Base-by-base conservation (phyloP, 2,329 filamentous ascomycete genomes). In the Colletotrichum sp. region DNA sequence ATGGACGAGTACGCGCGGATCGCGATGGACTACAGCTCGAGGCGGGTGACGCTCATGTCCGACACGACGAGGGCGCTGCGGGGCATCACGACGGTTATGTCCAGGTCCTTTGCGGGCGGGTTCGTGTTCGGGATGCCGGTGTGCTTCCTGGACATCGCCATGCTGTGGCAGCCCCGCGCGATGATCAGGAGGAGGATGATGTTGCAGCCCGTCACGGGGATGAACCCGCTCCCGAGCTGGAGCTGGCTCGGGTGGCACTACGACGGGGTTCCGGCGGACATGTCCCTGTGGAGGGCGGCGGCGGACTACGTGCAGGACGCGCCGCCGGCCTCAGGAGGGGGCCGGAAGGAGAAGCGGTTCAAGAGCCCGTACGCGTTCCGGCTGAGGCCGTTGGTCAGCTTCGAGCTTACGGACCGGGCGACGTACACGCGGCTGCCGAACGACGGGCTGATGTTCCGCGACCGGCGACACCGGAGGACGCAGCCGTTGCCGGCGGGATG, bases 211-310 rank as follows among this genome's bases (percentile, higher is more conserved):
- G 66, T 77, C 34, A 77, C 76, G 6, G 74, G 77, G 30, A 44
- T 78, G 60, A 77, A 78, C 28, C 74, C 77, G 68, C 80, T 88
- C 8, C 86, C 86, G 1, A 86, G 85, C 6, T 88, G 86, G 86
- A 86, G 86, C 34, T 88, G 86, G 86, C 85, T 88, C 83, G 86
- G 86, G 27, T 88, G 86, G 86, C 87, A 85, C 83, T 87, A 86
- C 71, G 86, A 88, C 72, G 85, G 83, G 32, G 81, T 87, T 16
- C 82, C 86, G 8, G 84, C 85, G 16, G 86, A 88, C 69, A 77
- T 87, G 72, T 81, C 80, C 8, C 80, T 88, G 13, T 88, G 86
- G 86, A 83, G 83, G 64, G 85, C 86, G 1, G 84, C 85, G 2
- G 84, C 85, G 11, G 86, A 88, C 77, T 87, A 87, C 68, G 82